Percentiles rank a stretch among this genome's conserved stretches.
Evolutionary conservation across 768 basidiomycete species (phyloP).

Genomic region (Terana coerulea): DNA sequence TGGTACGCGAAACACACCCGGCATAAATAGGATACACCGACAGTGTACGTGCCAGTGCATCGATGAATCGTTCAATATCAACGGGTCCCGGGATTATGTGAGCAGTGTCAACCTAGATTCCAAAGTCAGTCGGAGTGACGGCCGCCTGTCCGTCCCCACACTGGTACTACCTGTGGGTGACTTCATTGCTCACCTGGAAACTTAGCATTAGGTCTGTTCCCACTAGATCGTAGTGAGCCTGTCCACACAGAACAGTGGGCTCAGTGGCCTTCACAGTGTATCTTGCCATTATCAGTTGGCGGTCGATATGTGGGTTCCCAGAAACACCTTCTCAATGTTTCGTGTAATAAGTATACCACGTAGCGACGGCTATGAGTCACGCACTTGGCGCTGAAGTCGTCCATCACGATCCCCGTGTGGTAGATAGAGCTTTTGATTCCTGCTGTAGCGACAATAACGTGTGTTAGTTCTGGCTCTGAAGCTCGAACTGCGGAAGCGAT

Average conservation of each 20-base stretch:
- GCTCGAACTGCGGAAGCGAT: too few species aligned
- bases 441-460: too few species aligned
- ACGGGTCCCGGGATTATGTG: constrained; percentile 12
- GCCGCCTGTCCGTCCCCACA: too few species aligned
- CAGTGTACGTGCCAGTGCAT: constrained; percentile 11
- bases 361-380: too few species aligned
- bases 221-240: neutral
- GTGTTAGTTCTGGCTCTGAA: too few species aligned
- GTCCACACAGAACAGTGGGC: constrained; percentile 6
- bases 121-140: too few species aligned
- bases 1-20: constrained; percentile 7
- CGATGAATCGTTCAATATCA: constrained; percentile 8
- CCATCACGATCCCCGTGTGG: too few species aligned
- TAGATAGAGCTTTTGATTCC: too few species aligned
- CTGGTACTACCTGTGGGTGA: too few species aligned
- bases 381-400: too few species aligned
- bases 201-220: neutral
- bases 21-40: constrained; percentile 13
- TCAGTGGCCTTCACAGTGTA: neutral
- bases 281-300: neutral
- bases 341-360: too few species aligned
- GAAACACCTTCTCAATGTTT: too few species aligned
- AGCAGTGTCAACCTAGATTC: constrained; percentile 16
- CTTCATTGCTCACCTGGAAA: constrained; percentile 4
- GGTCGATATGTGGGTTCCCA: neutral